Evolutionary conservation across 208 protist species (phyloP).

Genomic region (Crithidia bombi): DNA sequence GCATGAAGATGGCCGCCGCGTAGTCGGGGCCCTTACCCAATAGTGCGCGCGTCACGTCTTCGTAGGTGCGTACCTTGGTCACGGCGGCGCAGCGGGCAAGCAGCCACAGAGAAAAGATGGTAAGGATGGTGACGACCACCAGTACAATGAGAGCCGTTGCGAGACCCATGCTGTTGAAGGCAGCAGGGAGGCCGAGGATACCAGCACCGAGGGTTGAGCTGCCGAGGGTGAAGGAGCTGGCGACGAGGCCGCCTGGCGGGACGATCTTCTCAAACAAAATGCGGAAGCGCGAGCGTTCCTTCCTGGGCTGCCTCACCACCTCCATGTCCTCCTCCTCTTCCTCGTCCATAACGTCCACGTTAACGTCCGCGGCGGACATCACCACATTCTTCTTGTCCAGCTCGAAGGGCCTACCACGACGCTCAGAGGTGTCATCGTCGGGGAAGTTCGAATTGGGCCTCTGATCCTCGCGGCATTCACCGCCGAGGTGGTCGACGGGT

Average conservation of each 20-base stretch:
- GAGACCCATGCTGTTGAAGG: constrained; percentile 67
- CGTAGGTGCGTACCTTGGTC: constrained; percentile 52
- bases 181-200: constrained; percentile 60
- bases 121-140: constrained; percentile 43
- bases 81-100: constrained; percentile 38
- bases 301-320: not conserved
- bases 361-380: not conserved
- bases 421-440: not conserved
- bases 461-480: not conserved
- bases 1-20: constrained; percentile 38
- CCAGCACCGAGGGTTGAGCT: constrained; percentile 69
- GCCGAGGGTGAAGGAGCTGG: constrained; percentile 63
- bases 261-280: constrained; percentile 42
- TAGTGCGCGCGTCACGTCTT: constrained; percentile 27
- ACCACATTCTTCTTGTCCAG: not conserved
- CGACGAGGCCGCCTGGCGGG: constrained; percentile 54
- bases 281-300: constrained; percentile 15
- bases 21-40: constrained; percentile 40
- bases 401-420: constrained; percentile 14
- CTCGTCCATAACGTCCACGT: constrained; percentile 18
- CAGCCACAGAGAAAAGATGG: constrained; percentile 68
- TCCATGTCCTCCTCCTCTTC: constrained; percentile 23
- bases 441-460: not conserved
- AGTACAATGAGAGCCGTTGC: constrained; percentile 51
- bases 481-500: not conserved